Evolutionary conservation across 768 basidiomycete genomes (phyloP).

Genomic region (Mrakia blollopis): DNA sequence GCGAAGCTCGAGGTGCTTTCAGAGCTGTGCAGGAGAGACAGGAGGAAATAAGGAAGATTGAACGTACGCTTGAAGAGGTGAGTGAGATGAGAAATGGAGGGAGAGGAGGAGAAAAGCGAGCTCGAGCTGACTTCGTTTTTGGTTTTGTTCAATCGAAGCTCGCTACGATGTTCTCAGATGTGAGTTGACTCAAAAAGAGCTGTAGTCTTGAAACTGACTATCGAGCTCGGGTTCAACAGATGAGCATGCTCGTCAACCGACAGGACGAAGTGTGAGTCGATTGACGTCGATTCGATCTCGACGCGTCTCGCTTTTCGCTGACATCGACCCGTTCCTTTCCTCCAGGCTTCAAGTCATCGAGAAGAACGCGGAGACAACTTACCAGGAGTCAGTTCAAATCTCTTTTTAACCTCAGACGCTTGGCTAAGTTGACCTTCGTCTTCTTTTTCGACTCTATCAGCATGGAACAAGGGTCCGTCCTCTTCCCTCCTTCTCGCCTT

Average conservation of each 20-base stretch:
- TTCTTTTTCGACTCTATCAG: neutral
- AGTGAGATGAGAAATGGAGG: neutral
- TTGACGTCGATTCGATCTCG: neutral
- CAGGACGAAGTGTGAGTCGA: conserved; percentile 11
- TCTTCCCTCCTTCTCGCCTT: neutral
- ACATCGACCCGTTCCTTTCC: neutral
- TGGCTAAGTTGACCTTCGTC: neutral
- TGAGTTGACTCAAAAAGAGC: neutral
- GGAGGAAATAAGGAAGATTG: conserved; percentile 4
- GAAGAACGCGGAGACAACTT: conserved; percentile 4
- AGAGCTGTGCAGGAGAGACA: conserved; percentile 3
- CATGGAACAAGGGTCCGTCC: neutral
- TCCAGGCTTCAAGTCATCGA: conserved; percentile 3
- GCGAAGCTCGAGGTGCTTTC: conserved; percentile 7
- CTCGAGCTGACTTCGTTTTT: neutral
- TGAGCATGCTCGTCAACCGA: neutral
- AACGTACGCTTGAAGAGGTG: conserved; percentile 9
- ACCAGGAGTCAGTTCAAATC: neutral
- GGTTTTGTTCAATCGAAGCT: neutral
- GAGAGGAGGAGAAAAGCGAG: neutral
- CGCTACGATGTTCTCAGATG: conserved; percentile 8
- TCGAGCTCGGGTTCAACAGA: neutral
- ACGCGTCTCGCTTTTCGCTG: neutral
- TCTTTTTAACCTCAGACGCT: neutral
- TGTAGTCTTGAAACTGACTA: neutral